Evolutionary conservation across 495 filamentous ascomycete genomes (phyloP).

Genomic region (Pyrenula aspistea): DNA sequence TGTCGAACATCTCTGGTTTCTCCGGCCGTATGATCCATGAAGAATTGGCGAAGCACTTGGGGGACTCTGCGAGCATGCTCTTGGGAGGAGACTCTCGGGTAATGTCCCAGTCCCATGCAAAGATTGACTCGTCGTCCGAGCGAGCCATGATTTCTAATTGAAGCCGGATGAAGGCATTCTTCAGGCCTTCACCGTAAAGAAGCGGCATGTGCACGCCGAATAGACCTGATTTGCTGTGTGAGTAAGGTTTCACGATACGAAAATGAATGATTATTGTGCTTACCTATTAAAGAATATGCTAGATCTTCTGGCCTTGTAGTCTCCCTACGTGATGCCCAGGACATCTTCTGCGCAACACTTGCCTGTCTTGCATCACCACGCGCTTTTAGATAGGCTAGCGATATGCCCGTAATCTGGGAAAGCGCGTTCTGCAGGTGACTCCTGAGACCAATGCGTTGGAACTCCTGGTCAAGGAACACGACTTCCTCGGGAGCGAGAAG

Average conservation of each 20-base stretch:
- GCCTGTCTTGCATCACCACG: background rate
- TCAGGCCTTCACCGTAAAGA: slow-evolving; percentile 7
- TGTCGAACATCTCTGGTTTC: background rate
- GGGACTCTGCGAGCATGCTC: background rate
- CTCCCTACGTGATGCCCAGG: slow-evolving; percentile 4
- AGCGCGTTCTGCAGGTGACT: slow-evolving; percentile 1
- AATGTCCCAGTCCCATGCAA: slow-evolving; percentile 3
- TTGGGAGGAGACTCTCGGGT: background rate
- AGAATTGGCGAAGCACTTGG: background rate
- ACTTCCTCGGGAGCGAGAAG: slow-evolving; percentile 3
- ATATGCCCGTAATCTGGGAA: slow-evolving; percentile 7
- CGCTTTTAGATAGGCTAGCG: background rate
- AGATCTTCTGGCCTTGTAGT: slow-evolving; percentile 7
- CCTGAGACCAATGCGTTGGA: slow-evolving; percentile 9
- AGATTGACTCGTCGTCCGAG: slow-evolving; percentile 5
- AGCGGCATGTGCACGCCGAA: slow-evolving; percentile 11
- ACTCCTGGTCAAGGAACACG: slow-evolving; percentile 6
- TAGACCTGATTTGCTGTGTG: slow-evolving; percentile 21
- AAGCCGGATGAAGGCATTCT: slow-evolving; percentile 4
- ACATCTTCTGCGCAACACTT: slow-evolving; percentile 7
- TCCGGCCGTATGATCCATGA: background rate
- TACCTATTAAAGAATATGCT: slow-evolving; percentile 9
- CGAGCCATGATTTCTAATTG: slow-evolving; percentile 8
- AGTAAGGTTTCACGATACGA: background rate
- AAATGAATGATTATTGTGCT: background rate